Base-by-base conservation (phyloP, 306 rosid genomes). In the Cucurbita ficifolia region DNA sequence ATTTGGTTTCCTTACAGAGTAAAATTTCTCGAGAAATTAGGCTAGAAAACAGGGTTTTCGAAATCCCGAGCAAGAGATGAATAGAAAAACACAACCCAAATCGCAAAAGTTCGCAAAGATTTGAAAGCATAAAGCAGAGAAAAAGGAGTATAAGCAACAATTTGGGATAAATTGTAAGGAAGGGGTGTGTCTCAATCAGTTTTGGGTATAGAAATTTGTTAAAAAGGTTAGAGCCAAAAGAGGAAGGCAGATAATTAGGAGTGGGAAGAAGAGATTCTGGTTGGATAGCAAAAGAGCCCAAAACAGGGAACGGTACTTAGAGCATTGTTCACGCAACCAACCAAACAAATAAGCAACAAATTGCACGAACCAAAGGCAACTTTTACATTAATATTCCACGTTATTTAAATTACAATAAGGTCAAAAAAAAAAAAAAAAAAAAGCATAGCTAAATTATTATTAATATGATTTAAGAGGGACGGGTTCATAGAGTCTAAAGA, bases 291-390 rank as follows among this genome's bases (percentile, higher is more conserved):
- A 74, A 79, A 82, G 81, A 78, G 36, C 74, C 74, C 79, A 70
- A 80, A 89, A 86, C 77, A 79, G 76, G 83, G 81, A 83, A 77
- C 53, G 51, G 80, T 79, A 85, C 77, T 78, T 80, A 83, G 87
- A 79, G 61, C 80, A 80, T 53, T 63, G 54, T 13, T 72, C 88
- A 92, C 90, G 96, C 91, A 87, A 88, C 84, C 79, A 76, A 80
- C 68, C 58, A 54, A 64, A 43, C 0, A 68, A 17, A n/a, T 8
- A 64, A 18, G 11, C 57, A 79, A 70, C 84, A 45, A 82, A 62
- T 29, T 29, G 33, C n/a, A 3, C 2, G 33, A 29, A 29, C 33
- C 3, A 29, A 29, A 29, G 0, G 3, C 33, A 29, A 29, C 33
- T 29, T 29, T 29, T 29, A 2, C 4, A 29, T 29, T 29, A 29